Evolutionary conservation across 306 rosid genomes (phyloP).

Genomic region (Corylus heterophylla): DNA sequence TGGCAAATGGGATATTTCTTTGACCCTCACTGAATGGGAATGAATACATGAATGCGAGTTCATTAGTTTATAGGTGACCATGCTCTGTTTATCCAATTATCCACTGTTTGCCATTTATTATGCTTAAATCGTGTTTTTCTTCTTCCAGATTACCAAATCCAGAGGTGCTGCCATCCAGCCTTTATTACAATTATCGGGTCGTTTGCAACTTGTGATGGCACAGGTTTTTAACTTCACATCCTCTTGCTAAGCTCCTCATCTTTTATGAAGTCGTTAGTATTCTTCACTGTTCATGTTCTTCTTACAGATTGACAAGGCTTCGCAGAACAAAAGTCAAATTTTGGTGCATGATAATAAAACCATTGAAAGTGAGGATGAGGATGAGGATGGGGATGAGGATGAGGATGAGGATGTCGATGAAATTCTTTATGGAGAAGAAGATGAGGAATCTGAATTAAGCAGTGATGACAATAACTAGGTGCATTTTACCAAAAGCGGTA

Average conservation of each 20-base stretch:
- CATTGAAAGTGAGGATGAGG: slow-evolving; percentile 54
- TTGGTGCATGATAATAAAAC: slow-evolving; percentile 28
- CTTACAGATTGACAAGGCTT: slow-evolving; percentile 71
- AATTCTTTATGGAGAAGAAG: slow-evolving; percentile 54
- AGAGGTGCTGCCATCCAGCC: slow-evolving; percentile 67
- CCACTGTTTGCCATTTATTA: neutral
- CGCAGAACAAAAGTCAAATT: slow-evolving; percentile 36
- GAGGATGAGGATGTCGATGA: slow-evolving; percentile 55
- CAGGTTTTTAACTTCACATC: slow-evolving; percentile 53
- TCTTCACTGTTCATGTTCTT: slow-evolving; percentile 11
- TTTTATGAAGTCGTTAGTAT: slow-evolving; percentile 22
- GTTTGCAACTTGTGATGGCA: slow-evolving; percentile 76
- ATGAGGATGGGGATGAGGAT: slow-evolving; percentile 52
- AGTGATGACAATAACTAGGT: slow-evolving; percentile 65
- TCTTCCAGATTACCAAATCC: slow-evolving; percentile 54
- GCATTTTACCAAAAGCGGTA: slow-evolving; percentile 1
- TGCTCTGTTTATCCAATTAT: neutral
- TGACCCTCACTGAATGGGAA: neutral
- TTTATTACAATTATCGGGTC: slow-evolving; percentile 78
- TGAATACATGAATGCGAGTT: neutral
- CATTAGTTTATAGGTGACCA: neutral
- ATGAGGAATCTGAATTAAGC: slow-evolving; percentile 74
- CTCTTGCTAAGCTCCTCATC: slow-evolving; percentile 6
- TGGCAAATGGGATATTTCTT: neutral
- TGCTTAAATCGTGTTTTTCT: slow-evolving; percentile 16